Evolutionary conservation across 176 grass and related monocot species (phyloP).

Genomic region (Oryza punctata): DNA sequence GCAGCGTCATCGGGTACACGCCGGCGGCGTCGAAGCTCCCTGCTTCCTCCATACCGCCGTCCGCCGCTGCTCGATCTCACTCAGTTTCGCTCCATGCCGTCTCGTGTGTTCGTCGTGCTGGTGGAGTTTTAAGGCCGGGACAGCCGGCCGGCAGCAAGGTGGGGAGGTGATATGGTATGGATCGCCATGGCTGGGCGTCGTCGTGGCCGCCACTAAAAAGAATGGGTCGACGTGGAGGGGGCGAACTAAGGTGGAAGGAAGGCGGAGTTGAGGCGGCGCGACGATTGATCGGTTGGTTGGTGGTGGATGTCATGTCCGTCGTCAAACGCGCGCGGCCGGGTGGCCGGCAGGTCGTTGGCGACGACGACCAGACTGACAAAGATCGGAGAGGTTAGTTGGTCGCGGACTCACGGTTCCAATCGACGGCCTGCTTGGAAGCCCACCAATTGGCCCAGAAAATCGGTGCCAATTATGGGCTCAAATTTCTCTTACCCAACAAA

Average conservation of each 20-base stretch:
- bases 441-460: too few relatives aligned
- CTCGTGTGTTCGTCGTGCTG: too few relatives aligned
- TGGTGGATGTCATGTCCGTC: neutral
- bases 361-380: neutral
- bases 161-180: neutral
- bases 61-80: neutral
- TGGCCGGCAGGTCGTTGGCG: neutral
- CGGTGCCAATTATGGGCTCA: too few relatives aligned
- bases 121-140: neutral
- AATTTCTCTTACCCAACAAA: too few relatives aligned
- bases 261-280: neutral
- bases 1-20: conserved; percentile 48
- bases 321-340: neutral
- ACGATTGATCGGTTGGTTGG: neutral
- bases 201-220: neutral
- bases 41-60: conserved; percentile 27
- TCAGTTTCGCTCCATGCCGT: neutral
- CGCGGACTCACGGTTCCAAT: neutral
- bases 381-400: neutral
- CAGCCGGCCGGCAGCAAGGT: too few relatives aligned
- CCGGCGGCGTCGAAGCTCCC: conserved; percentile 36
- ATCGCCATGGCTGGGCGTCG: neutral
- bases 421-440: too few relatives aligned
- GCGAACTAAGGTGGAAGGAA: neutral
- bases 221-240: neutral